Evolutionary conservation across 2,329 filamentous ascomycete species (phyloP).

Genomic region (Trichoderma sp.): DNA sequence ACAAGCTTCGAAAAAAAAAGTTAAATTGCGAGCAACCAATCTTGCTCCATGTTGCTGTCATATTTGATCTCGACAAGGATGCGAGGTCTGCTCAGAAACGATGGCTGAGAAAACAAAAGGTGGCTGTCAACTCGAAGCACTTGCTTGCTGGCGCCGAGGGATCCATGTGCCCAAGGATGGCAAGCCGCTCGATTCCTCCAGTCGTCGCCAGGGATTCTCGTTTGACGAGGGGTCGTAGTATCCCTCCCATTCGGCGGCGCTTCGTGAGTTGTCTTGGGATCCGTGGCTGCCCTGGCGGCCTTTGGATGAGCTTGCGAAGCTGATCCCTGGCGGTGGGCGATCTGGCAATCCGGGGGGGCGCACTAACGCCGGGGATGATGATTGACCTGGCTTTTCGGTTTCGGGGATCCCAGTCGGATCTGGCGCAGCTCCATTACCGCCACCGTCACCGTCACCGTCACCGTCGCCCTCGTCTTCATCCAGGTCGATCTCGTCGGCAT

Average conservation of each 20-base stretch:
- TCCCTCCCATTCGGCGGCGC: slow-evolving; percentile 55
- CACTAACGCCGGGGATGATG: slow-evolving; percentile 28
- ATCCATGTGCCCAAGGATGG: slow-evolving; percentile 46
- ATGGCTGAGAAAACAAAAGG: not conserved
- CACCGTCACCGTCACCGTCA: slow-evolving; percentile 26
- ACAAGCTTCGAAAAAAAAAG: not conserved
- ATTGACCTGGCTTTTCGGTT: not conserved
- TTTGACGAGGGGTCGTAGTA: slow-evolving; percentile 70
- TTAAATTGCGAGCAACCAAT: not conserved
- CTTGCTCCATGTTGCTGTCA: not conserved
- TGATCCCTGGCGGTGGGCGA: slow-evolving; percentile 28
- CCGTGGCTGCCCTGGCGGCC: slow-evolving; percentile 5
- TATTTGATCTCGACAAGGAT: not conserved
- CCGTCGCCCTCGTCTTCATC: slow-evolving; percentile 32
- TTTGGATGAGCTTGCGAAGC: slow-evolving; percentile 10
- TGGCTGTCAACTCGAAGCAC: not conserved
- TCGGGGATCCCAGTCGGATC: not conserved
- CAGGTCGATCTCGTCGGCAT: slow-evolving; percentile 46
- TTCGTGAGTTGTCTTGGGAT: slow-evolving; percentile 8
- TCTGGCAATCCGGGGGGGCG: slow-evolving; percentile 35
- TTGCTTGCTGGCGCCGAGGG: slow-evolving; percentile 12
- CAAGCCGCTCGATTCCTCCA: slow-evolving; percentile 50
- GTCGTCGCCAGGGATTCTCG: slow-evolving; percentile 66
- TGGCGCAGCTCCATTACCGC: not conserved
- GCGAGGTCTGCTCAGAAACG: no score